Evolutionary conservation across 768 basidiomycete species (phyloP).

Genomic region (Jaapia argillacea): DNA sequence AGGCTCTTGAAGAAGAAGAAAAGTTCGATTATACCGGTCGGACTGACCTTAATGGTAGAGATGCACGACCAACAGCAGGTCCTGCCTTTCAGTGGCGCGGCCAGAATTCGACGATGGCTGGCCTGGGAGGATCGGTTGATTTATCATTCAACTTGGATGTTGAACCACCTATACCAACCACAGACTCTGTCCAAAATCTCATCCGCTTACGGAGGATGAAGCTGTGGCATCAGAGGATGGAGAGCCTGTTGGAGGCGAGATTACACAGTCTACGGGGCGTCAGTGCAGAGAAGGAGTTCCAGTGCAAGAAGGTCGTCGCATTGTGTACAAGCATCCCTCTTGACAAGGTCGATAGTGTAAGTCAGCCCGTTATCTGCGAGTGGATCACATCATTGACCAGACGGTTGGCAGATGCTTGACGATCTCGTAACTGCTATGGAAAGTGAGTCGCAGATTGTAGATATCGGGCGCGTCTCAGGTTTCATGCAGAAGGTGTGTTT

Average conservation of each 20-base stretch:
- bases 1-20: constrained; percentile 70
- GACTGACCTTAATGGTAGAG: constrained; percentile 30
- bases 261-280: constrained; percentile 65
- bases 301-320: constrained; percentile 87
- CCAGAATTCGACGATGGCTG: constrained; percentile 53
- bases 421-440: constrained; percentile 81
- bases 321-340: constrained; percentile 80
- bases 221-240: constrained; percentile 76
- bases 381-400: not conserved
- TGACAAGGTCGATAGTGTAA: constrained; percentile 85
- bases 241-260: constrained; percentile 61
- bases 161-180: constrained; percentile 61
- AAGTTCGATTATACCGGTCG: constrained; percentile 87
- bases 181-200: constrained; percentile 48
- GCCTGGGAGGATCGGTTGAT: constrained; percentile 55
- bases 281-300: constrained; percentile 81
- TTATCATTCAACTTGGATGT: constrained; percentile 52
- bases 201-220: constrained; percentile 68
- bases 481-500: constrained; percentile 78
- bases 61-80: constrained; percentile 29
- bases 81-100: constrained; percentile 70
- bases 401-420: constrained; percentile 57
- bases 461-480: constrained; percentile 77
- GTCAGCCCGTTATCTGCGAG: constrained; percentile 17
- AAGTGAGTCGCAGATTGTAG: constrained; percentile 74